These are phyloP conservation scores for Aegilops bicornis DNA, from an alignment of 176 grass and related monocot genomes.

Conservation along the genomic window DNA sequence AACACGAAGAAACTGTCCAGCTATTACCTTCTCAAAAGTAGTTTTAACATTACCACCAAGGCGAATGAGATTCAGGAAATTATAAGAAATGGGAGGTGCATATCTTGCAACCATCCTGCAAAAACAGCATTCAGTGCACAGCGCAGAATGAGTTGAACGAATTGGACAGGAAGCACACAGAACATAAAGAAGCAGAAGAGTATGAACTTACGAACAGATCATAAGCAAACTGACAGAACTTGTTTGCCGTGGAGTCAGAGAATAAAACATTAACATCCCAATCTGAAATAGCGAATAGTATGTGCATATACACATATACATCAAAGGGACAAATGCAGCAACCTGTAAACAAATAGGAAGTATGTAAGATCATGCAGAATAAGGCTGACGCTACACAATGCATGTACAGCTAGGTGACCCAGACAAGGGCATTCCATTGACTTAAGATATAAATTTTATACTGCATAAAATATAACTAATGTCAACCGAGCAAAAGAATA, in stretches of 20 bases:
- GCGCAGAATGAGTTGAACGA: conserved; percentile 10
- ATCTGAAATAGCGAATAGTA: conserved; percentile 99
- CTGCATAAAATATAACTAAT: neutral
- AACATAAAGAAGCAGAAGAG: conserved; percentile 19
- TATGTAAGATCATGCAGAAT: neutral
- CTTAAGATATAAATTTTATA: neutral
- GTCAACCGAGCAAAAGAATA: neutral
- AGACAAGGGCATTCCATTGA: neutral
- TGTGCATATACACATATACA: conserved; percentile 99
- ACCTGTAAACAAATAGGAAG: conserved; percentile 55
- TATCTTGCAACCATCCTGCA: conserved; percentile 99
- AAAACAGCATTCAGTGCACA: conserved; percentile 42
- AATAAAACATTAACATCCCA: conserved; percentile 99
- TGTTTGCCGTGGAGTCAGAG: conserved; percentile 90
- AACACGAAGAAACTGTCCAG: conserved; percentile 3
- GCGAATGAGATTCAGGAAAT: conserved; percentile 97
- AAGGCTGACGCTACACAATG: neutral
- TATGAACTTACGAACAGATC: conserved; percentile 97
- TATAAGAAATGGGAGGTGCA: conserved; percentile 98
- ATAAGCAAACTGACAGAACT: conserved; percentile 98
- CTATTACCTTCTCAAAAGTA: conserved; percentile 87
- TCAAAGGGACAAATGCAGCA: conserved; percentile 90
- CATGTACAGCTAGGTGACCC: neutral
- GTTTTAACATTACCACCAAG: conserved; percentile 88
- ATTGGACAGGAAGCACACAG: conserved; percentile 26